Base-by-base conservation (phyloP, 2,329 filamentous ascomycete genomes). In the Fulvia fulva region DNA sequence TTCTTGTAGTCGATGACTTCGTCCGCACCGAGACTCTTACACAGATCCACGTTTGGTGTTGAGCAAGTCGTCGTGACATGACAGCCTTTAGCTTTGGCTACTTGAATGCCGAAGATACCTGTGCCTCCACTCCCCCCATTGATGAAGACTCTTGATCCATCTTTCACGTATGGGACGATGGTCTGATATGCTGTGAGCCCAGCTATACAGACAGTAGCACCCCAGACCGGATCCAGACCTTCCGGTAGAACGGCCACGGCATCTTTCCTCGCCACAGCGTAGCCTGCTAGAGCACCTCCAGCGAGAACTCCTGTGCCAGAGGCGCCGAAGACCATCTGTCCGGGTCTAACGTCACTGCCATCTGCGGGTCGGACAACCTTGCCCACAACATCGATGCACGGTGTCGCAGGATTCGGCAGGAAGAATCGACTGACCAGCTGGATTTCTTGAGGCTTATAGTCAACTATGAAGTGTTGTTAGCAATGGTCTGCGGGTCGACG, bases 91-190 rank as follows among this genome's bases (percentile, higher is more conserved):
- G 75, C 74, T 68, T 87, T 87, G 7, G 85, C 85, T 47, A 88
- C 80, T 68, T 88, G 86, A 52, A 88, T 83, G 0, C 78, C 80
- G 57, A 79, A 86, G 0, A 78, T 76, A 0, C 86, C 86, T 0
- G 78, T 80, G 1, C 86, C 86, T 7, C 86, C 86, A 3, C 80
- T 83, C 0, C 85, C 85, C 11, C 84, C 86, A 62, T 87, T 87
- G 71, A 88, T 80, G 68, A 88, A 85, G 4, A 88, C 76, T 62
- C 76, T 80, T 50, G 81, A 77, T 9, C 74, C 75, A 5, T 63
- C 57, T 37, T 75, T 73, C 34, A 74, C 69, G 44, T 74, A 68
- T 0, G 72, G 72, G 1, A 68, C 63, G 41, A 78, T 67, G 5
- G 67, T 67, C 56, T 75, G 71, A 37, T 71, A 74, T n/a, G 73